Base-by-base conservation (phyloP, 768 basidiomycete species). In the Podaxis pistillaris region DNA sequence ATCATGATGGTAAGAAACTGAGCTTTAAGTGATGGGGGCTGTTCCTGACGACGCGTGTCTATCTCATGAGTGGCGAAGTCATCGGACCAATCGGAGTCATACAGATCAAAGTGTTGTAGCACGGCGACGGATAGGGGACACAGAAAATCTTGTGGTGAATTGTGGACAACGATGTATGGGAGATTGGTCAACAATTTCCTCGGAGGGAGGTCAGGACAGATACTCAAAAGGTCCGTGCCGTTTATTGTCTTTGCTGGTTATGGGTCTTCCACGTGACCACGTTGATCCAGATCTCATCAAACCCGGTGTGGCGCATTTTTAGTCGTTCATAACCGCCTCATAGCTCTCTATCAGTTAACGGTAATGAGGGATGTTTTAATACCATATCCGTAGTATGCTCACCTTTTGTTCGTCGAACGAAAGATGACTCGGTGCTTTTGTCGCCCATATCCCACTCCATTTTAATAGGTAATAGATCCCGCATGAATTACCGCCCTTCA, bases 1-100 rank as follows among this genome's bases (percentile, higher is more conserved):
- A 30, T 62, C 60, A 62, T 62, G 53, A 44, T 28, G 59, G 41
- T 62, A 46, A 55, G 44, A 24, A 47, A 46, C 33, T 22, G 53
- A 54, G 50, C 24, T 19, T 30, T 33, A 9, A 17, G 33, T 51
- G 56, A 37, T 15, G 11, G 56, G 28, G 56, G 38, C 56, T 57
- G 56, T 57, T 57, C 56, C 22, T 57, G 40, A n/a, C 38, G 54
- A 41, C n/a, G 37, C 37, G 13, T 56, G 54, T 56, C 54, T 46
- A 57, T 17, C 17, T 38, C 28, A 41, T 40, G 24, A 19, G 56
- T 46, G 41, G 56, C 56, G 19, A 33, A 38, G 47, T 17, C 52
- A 54, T 55, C 60, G 53, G 53, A 33, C 60, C 40, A 54, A 55
- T 55, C 60, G 30, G 53, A 61, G 30, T 4, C 44, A 54, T 19